Conservation (phyloP, 2,329 filamentous ascomycete genomes). For the Leptographium flavum region DNA sequence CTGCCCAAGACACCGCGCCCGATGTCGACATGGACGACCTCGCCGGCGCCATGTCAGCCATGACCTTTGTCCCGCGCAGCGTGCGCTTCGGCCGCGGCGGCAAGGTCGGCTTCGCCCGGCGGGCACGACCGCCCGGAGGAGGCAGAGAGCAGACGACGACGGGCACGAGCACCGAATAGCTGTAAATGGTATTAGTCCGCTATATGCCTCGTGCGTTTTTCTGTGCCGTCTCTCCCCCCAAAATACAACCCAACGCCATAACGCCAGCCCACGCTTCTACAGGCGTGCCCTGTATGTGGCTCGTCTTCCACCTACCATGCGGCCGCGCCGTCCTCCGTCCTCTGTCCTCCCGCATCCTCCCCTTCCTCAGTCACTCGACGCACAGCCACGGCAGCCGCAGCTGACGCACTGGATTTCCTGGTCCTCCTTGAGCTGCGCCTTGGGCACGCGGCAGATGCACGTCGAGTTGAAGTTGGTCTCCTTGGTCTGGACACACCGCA, state of each 20-base stretch:
- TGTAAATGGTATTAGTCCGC: background rate
- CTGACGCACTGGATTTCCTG: conserved; percentile 87
- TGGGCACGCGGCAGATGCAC: conserved; percentile 90
- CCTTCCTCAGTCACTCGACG: conserved; percentile 43
- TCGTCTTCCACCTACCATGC: background rate
- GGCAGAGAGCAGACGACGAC: background rate
- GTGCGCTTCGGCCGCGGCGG: conserved; percentile 48
- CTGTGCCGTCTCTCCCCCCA: background rate
- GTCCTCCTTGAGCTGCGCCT: conserved; percentile 76
- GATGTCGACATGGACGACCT: conserved; percentile 41
- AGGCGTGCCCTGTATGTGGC: too few species aligned
- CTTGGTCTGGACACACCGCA: conserved; percentile 96
- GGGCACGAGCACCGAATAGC: background rate
- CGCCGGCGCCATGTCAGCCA: conserved; percentile 52
- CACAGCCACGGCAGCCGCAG: conserved; percentile 85
- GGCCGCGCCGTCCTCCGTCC: too few species aligned
- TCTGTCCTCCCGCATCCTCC: too few species aligned
- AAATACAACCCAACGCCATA: background rate
- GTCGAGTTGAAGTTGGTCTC: conserved; percentile 98
- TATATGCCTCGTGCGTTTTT: too few species aligned
- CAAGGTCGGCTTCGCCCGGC: conserved; percentile 37
- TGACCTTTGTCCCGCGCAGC: conserved; percentile 56
- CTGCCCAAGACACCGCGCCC: background rate
- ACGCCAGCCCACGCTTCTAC: too few species aligned
- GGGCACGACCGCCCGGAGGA: background rate